phyloP scores from a whole-genome alignment of 192 early-diverging fungal species.

The Linnemannia schmuckeri region DNA sequence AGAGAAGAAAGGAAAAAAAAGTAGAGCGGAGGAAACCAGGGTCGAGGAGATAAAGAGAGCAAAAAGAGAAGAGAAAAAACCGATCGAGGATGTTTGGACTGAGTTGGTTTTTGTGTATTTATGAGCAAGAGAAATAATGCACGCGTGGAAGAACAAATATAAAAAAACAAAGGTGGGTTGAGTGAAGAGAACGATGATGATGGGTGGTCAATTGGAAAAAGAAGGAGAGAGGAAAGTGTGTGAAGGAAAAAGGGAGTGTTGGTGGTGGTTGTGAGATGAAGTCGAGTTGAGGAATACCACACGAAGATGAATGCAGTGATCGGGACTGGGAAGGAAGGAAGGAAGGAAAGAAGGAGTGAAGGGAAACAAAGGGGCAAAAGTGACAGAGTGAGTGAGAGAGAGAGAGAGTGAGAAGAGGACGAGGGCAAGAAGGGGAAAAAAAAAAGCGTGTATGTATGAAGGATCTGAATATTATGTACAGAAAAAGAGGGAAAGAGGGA shows the following conservation, averaged over 20 bases:
- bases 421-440: background rate
- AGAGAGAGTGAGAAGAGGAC: background rate
- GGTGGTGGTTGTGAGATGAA: background rate
- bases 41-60: background rate
- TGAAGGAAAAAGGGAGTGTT: background rate
- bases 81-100: background rate
- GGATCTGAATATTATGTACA: too few relatives aligned
- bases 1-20: background rate
- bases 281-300: background rate
- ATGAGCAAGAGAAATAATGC: background rate
- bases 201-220: background rate
- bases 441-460: background rate
- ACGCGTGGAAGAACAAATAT: background rate
- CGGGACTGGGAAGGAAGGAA: background rate
- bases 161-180: background rate
- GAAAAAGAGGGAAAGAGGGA: background rate
- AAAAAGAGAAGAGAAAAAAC: background rate
- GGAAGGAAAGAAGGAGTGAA: background rate
- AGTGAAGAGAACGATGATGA: background rate
- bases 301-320: background rate
- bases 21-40: background rate
- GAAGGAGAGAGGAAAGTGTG: background rate
- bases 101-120: background rate
- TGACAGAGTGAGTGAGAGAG: background rate
- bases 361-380: background rate